Percentiles rank a stretch among this genome's conserved stretches.
Evolutionary conservation across 1,284 basidiomycete species (phyloP).

Genomic region (Afroboletus lepidellus): DNA sequence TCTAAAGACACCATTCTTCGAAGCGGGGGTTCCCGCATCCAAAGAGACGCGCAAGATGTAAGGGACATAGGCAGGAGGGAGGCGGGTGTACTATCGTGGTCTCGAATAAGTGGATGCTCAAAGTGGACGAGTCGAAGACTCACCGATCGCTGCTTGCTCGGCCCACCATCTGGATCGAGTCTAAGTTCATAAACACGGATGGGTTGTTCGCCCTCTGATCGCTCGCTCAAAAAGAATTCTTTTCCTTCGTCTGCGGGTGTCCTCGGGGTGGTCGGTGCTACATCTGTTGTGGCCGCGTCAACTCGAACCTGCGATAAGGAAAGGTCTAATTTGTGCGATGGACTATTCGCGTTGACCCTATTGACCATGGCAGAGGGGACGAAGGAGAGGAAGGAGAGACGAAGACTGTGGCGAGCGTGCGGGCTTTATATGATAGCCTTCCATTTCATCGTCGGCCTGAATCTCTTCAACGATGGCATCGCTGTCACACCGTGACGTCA

Average conservation of each 20-base stretch:
- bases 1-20: constrained; percentile 86
- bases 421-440: constrained; percentile 17
- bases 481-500: constrained; percentile 27
- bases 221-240: constrained; percentile 75
- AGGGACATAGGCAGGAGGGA: constrained; percentile 86
- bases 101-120: constrained; percentile 10
- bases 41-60: constrained; percentile 89
- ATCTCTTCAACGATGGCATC: constrained; percentile 2
- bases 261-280: constrained; percentile 54
- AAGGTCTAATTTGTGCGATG: constrained; percentile 8
- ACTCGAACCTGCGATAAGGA: constrained; percentile 16
- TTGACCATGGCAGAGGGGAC: constrained; percentile 9
- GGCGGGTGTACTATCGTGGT: constrained; percentile 78
- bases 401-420: constrained; percentile 3
- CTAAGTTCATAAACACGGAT: constrained; percentile 83
- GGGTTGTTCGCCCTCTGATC: constrained; percentile 54
- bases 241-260: constrained; percentile 91
- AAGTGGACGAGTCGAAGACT: constrained; percentile 33
- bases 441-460: constrained; percentile 12
- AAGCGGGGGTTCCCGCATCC: constrained; percentile 85
- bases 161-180: constrained; percentile 87
- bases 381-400: not conserved
- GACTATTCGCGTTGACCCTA: not conserved
- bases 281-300: not conserved
- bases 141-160: constrained; percentile 79